Base-by-base conservation (phyloP, 495 filamentous ascomycete species). In the Penicillium cosmopolitanum region DNA sequence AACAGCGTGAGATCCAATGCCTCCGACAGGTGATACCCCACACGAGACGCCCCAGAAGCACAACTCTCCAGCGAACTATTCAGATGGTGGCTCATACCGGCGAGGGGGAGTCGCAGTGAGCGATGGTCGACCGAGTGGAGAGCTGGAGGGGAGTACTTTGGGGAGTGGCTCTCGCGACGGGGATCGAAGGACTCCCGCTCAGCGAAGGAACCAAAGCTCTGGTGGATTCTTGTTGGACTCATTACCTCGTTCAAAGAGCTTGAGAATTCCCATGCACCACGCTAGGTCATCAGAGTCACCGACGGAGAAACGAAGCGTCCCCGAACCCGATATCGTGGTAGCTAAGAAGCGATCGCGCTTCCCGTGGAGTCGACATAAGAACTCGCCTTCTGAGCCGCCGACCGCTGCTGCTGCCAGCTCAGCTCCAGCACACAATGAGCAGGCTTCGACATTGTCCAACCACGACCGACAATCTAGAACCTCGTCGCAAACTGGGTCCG, bases 191-290 rank as follows among this genome's bases (percentile, higher is more conserved):
- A 66, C 56, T 51, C 60, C 60, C 12, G 51, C 57, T 11, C 70
- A 71, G 43, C 63, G 74, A 8, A 70, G 73, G 58, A 71, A 70
- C 8, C 72, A 70, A 44, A 76, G 62, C 63, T 78, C 79, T 2
- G 66, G 79, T 51, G 73, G 78, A 15, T 83, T 84, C 33, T 57
- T 84, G 25, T 55, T 84, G 35, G 78, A 80, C 52, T 74, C 75
- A 5, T 60, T 77, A 12, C 75, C 73, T 25, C 67, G 67, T 11
- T 63, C 75, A 8, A 72, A 58, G 35, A 69, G 67, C 47, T 57
- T 69, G 9, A 63, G 67, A 36, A 57, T 67, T 3, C 63, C 60
- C 51, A 61, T 68, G 25, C 66, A 76, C 34, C 68, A 60, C 23
- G 35, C 66, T 33, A 66, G 58, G 21, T 71, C 61, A 40, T 67